Conservation (phyloP, 148 eudicot genomes). For the Limonium bicolor region DNA sequence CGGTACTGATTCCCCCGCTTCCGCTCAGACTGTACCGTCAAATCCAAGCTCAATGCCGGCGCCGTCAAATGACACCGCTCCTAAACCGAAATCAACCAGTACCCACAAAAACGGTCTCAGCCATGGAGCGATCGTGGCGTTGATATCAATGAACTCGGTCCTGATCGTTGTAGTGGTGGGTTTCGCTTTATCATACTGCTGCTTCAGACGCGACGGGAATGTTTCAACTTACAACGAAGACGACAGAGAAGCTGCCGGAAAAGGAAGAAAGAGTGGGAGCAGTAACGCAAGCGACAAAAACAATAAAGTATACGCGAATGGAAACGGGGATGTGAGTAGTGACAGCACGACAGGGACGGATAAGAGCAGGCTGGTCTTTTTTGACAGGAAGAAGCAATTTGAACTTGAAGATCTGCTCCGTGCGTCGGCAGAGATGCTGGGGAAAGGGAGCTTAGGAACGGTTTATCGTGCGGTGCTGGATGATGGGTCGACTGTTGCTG, state of each 20-base stretch:
- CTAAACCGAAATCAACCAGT: conserved; percentile 4
- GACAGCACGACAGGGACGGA: conserved; percentile 54
- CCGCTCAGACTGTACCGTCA: conserved; percentile 42
- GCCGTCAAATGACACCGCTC: conserved; percentile 14
- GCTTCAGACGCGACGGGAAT: conserved; percentile 21
- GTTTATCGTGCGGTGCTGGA: conserved; percentile 84
- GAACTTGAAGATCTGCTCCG: conserved; percentile 80
- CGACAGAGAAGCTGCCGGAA: too few relatives aligned
- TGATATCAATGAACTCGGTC: conserved; percentile 31
- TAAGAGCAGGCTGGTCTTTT: conserved; percentile 69
- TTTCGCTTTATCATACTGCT: conserved; percentile 29
- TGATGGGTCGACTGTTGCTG: conserved; percentile 74
- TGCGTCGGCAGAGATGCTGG: conserved; percentile 96
- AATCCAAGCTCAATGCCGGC: conserved; percentile 45
- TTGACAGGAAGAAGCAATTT: conserved; percentile 62
- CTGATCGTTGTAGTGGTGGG: conserved; percentile 25
- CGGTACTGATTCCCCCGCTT: conserved; percentile 10
- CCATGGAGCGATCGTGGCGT: conserved; percentile 37
- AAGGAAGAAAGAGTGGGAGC: conserved; percentile 43
- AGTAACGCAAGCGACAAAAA: conserved; percentile 49
- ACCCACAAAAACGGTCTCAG: conserved; percentile 14
- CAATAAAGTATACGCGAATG: conserved; percentile 37
- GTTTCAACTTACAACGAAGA: conserved; percentile 11
- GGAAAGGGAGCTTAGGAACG: conserved; percentile 87
- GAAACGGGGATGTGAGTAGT: conserved; percentile 42